A percentile compares a stretch with the other conserved stretches of the same genome.
phyloP scores from a whole-genome alignment of 139 green algal genomes.

The Haematococcus lacustris region DNA sequence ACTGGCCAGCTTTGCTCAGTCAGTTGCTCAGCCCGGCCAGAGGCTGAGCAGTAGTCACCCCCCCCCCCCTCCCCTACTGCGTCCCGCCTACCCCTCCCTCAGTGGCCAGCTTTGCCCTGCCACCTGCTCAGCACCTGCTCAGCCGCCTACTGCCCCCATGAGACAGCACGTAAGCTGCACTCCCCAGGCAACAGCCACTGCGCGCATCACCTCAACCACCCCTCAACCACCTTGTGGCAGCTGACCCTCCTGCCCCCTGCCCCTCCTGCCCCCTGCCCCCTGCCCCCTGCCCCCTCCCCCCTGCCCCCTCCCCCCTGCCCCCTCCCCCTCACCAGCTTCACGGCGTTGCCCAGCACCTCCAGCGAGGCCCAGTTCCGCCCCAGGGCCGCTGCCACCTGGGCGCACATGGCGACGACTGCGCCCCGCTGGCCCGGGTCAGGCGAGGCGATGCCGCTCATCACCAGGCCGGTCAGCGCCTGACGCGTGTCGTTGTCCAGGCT shows the following conservation, averaged over 20 bases:
- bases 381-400: constrained; percentile 12
- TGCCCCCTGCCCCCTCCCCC: too few species aligned
- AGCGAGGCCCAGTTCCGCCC: constrained; percentile 19
- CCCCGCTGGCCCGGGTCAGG: constrained; percentile 20
- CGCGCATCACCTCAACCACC: background rate
- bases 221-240: background rate
- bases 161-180: background rate
- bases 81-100: background rate
- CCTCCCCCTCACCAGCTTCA: constrained; percentile 23
- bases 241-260: background rate
- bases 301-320: too few species aligned
- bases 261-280: too few species aligned
- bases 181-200: background rate
- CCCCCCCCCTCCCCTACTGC: too few species aligned
- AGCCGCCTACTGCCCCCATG: background rate
- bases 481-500: constrained; percentile 8
- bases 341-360: constrained; percentile 22
- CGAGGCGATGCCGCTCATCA: constrained; percentile 18
- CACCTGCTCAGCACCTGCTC: background rate
- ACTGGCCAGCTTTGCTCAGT: background rate
- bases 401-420: constrained; percentile 5
- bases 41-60: background rate
- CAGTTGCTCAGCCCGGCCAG: background rate
- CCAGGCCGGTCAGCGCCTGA: constrained; percentile 9
- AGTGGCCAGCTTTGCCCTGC: background rate